Evolutionary conservation across 139 green algal species (phyloP).

Genomic region (Bryopsis sp.): DNA sequence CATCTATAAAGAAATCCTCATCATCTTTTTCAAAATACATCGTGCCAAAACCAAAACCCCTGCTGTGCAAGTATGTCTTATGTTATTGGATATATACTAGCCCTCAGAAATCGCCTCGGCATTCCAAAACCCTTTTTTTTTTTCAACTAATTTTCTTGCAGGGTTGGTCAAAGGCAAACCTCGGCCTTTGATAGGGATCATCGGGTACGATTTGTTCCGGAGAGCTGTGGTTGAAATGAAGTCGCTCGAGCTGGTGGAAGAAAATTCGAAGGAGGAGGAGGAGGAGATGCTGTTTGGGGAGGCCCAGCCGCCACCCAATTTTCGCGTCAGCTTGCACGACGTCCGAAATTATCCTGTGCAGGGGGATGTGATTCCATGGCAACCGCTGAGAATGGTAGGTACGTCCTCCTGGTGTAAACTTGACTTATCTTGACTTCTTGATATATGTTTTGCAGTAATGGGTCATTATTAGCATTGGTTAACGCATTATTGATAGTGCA

Average conservation of each 20-base stretch:
- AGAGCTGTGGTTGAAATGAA: slow-evolving; percentile 5
- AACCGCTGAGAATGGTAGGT: not conserved
- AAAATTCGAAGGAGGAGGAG: not conserved
- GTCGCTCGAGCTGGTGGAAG: not conserved
- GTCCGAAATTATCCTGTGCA: not conserved
- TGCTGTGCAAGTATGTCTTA: no score
- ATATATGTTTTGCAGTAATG: not conserved
- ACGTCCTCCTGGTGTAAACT: not conserved
- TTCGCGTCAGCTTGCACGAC: not conserved
- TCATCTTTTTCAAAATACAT: no score
- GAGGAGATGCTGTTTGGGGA: not conserved
- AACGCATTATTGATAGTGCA: no score
- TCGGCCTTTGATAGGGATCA: slow-evolving; percentile 2
- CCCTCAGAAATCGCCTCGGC: no score
- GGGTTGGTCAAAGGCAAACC: not conserved
- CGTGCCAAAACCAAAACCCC: no score
- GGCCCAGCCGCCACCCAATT: not conserved
- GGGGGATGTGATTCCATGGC: not conserved
- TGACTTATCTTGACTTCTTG: no score
- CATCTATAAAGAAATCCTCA: no score
- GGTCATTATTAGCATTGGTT: not conserved
- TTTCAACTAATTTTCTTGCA: no score
- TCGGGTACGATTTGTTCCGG: slow-evolving; percentile 14
- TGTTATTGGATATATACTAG: no score
- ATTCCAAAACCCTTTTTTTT: no score